Evolutionary conservation across 768 basidiomycete species (phyloP).

Genomic region (Termitomyces titanicus): DNA sequence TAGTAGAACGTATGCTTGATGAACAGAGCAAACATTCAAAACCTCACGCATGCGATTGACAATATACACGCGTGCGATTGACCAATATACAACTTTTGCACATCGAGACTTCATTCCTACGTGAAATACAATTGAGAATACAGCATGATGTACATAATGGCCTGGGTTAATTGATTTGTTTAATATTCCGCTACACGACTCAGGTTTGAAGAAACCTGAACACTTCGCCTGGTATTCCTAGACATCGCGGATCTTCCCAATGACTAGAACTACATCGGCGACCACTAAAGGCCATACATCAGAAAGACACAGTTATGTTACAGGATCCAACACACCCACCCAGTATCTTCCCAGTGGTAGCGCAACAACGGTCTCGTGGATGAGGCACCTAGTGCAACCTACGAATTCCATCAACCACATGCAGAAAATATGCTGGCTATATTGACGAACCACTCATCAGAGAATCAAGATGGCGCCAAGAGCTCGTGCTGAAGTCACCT

Average conservation of each 20-base stretch:
- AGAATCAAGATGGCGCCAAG: background rate
- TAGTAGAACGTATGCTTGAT: too few relatives aligned
- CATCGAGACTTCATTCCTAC: background rate
- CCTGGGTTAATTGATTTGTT: slow-evolving; percentile 3
- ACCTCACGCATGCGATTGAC: too few relatives aligned
- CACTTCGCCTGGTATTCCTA: background rate
- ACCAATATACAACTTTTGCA: background rate
- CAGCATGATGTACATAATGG: background rate
- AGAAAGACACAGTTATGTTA: background rate
- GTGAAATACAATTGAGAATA: background rate
- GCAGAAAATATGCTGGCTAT: background rate
- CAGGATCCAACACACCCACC: background rate
- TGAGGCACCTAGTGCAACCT: background rate
- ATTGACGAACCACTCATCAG: background rate
- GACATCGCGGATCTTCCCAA: background rate
- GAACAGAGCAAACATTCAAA: too few relatives aligned
- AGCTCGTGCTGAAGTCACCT: background rate
- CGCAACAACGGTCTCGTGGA: background rate
- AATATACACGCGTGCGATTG: too few relatives aligned
- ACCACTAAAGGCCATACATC: background rate
- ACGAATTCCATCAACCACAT: background rate
- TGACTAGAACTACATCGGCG: too few relatives aligned
- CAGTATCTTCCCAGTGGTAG: background rate
- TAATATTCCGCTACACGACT: background rate
- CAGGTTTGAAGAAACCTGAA: background rate